phyloP scores from a whole-genome alignment of 345 rosid species.

The Lagerstroemia speciosa region DNA sequence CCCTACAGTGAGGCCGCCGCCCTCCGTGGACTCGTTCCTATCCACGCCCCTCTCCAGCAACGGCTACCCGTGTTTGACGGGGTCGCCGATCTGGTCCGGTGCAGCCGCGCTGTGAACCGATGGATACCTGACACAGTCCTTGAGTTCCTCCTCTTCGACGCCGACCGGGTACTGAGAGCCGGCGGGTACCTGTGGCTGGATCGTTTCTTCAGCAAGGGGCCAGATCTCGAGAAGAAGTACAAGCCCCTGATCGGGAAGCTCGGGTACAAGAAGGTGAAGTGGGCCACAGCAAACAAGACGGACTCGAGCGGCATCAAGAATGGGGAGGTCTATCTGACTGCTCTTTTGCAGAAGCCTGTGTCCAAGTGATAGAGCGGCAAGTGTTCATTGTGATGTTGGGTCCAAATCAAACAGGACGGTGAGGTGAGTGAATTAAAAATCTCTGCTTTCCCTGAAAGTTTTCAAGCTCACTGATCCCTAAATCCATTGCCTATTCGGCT shows the following conservation, averaged over 20 bases:
- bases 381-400: background rate
- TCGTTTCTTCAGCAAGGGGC: constrained; percentile 63
- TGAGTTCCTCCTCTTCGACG: constrained; percentile 81
- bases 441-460: background rate
- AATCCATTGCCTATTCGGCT: background rate
- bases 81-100: constrained; percentile 78
- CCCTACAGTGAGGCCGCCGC: constrained; percentile 93
- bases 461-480: background rate
- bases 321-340: constrained; percentile 88
- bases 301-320: constrained; percentile 59
- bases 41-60: constrained; percentile 93
- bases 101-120: constrained; percentile 84
- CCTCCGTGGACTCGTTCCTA: constrained; percentile 71
- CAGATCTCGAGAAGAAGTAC: constrained; percentile 64
- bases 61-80: constrained; percentile 87
- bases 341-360: constrained; percentile 74
- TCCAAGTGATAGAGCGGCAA: constrained; percentile 28
- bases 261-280: constrained; percentile 94
- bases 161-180: constrained; percentile 70
- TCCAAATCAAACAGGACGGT: background rate
- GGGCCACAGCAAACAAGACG: constrained; percentile 70
- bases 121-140: constrained; percentile 79
- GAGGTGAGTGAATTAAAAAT: background rate
- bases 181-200: constrained; percentile 95
- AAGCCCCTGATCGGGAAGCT: constrained; percentile 72